phyloP scores from a whole-genome alignment of 345 rosid genomes.

The Eucalyptus erythrocorys region DNA sequence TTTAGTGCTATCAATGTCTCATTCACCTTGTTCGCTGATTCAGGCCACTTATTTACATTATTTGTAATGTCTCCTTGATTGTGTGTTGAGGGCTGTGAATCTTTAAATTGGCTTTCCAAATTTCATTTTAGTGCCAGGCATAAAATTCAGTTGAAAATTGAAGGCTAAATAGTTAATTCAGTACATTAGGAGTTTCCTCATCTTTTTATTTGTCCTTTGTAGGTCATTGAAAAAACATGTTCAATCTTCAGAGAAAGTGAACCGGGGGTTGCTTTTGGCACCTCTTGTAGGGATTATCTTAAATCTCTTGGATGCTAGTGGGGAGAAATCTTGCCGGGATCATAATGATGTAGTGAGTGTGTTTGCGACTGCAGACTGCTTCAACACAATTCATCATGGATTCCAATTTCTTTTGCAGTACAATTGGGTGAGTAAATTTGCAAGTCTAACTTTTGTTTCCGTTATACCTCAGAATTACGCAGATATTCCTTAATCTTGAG shows the following conservation, averaged over 20 bases:
- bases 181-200: neutral
- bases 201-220: neutral
- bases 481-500: neutral
- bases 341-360: slow-evolving; percentile 58
- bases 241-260: slow-evolving; percentile 65
- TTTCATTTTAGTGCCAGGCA: neutral
- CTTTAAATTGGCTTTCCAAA: neutral
- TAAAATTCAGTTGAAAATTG: neutral
- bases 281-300: slow-evolving; percentile 85
- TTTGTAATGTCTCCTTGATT: neutral
- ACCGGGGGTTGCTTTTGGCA: slow-evolving; percentile 69
- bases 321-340: slow-evolving; percentile 13
- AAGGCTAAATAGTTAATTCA: neutral
- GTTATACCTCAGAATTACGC: neutral
- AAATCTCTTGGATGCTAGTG: slow-evolving; percentile 71
- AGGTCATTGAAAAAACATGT: slow-evolving; percentile 76
- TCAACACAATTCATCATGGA: slow-evolving; percentile 57
- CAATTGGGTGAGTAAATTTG: slow-evolving; percentile 58
- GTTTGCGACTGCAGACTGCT: slow-evolving; percentile 86
- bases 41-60: neutral
- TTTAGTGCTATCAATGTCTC: neutral
- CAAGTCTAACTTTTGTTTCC: neutral
- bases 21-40: neutral
- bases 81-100: neutral
- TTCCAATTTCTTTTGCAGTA: slow-evolving; percentile 77